Base-by-base conservation (phyloP, 805 yeast species). In the Wickerhamomyces bovis region DNA sequence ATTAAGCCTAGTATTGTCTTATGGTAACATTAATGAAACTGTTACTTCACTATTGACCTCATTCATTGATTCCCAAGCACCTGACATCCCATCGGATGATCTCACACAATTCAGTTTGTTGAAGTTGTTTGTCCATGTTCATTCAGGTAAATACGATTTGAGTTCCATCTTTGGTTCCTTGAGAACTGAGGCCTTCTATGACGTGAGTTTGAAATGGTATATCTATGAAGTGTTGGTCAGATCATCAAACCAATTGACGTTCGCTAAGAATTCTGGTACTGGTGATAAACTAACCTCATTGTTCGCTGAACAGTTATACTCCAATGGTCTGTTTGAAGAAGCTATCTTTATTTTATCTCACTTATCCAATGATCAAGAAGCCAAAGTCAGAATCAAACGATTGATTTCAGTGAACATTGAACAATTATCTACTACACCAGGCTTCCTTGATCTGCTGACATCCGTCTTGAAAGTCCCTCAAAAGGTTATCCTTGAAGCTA, bases 291-390 rank as follows among this genome's bases (percentile, higher is more conserved):
- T 75, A 36, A 65, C 77, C 6, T 49, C 64, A 4, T 52, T 60
- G 1, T 70, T 81, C 57, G 82, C 85, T 11, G 69, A 74, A 39
- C 77, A 79, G 49, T 68, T 86, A 38, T 72, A 68, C 42, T 50
- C 64, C 9, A 59, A 59, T n/a, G 76, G 76, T 0, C 64, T 76
- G 43, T 74, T 77, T 72, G 69, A 70, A 47, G 85, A 82, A 51
- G 76, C 95, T 0, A 51, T 88, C 3, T 85, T 76, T 58, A 81
- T 85, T 3, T 70, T 79, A 38, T 69, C 82, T 16, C 88, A 83
- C 56, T 56, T 86, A 22, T 50, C 53, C 2, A 68, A 77, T 56
- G 84, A 83, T 49, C 56, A 51, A 1, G 56, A 61, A 0, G 77
- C 82, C 5, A 62, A 70, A 51, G 52, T 60, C 1, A 63, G 66